Conservation (phyloP, 352 stramenopile genomes). For the Phytophthora pseudosyringae region DNA sequence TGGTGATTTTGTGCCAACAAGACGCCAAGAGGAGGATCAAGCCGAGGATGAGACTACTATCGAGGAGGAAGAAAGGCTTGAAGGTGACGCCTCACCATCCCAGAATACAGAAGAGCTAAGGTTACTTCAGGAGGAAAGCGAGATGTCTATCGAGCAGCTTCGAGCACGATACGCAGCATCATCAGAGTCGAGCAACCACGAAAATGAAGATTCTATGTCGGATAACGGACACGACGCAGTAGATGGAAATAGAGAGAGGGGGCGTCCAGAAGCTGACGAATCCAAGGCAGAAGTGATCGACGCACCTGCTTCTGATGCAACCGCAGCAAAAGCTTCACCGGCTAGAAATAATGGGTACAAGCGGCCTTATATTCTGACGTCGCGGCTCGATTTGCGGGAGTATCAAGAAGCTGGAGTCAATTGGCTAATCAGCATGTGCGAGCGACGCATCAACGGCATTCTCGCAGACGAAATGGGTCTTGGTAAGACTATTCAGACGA, state of each 20-base stretch:
- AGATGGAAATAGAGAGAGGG: constrained; percentile 12
- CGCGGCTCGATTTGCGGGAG: constrained; percentile 67
- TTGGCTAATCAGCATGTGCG: constrained; percentile 98
- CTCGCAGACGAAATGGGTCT: constrained; percentile 97
- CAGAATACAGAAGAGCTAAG: constrained; percentile 86
- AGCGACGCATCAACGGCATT: constrained; percentile 98
- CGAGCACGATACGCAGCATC: constrained; percentile 49
- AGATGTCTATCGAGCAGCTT: constrained; percentile 93
- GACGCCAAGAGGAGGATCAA: constrained; percentile 44
- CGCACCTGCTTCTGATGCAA: neutral
- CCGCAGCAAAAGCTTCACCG: constrained; percentile 1
- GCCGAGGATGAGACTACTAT: constrained; percentile 93
- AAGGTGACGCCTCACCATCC: constrained; percentile 41
- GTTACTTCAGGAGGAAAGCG: constrained; percentile 87
- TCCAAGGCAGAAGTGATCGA: constrained; percentile 6
- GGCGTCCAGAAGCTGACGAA: constrained; percentile 1
- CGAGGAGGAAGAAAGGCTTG: constrained; percentile 75
- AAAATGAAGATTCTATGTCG: constrained; percentile 1
- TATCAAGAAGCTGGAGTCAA: constrained; percentile 93
- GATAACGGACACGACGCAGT: constrained; percentile 8
- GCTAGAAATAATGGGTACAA: constrained; percentile 48
- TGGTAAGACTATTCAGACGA: constrained; percentile 99
- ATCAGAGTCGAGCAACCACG: constrained; percentile 10
- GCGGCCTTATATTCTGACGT: constrained; percentile 75
- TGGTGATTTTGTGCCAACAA: constrained; percentile 28